Evolutionary conservation across 352 stramenopile species (phyloP), one percentile per base, ranked within the genome.

Genomic region (Pythium biforme): DNA sequence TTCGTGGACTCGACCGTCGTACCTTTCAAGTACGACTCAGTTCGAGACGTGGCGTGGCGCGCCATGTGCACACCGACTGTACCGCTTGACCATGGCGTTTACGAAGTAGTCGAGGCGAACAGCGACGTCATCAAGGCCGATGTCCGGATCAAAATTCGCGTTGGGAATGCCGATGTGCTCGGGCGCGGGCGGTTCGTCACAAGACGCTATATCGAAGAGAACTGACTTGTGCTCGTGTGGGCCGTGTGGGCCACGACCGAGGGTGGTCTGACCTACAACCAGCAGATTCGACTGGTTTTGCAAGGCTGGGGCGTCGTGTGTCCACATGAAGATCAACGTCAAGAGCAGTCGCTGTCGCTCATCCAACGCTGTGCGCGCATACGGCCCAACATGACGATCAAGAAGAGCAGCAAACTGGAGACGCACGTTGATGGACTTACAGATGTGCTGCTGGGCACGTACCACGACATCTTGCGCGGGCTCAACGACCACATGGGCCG

Each of bases 1-100:
- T 64, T 64, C 33, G 31, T 64, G 1, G 20, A 37, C 33, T 57
- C n/a, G n/a, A n/a, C n/a, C n/a, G 37, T 66, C 25, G 39, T 31
- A 39, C 59, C 59, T 25, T 66, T 66, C 23, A 20, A 34, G 2
- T 54, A 49, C 20, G 39, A 15, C 14, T 11, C 54, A 10, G 37
- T 31, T 1, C 52, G 59, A 4, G 59, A 66, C 49, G 49, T 40
- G 3, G n/a, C 22, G 19, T 66, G 59, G 59, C 34, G 40, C 23
- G 48, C 37, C 10, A 14, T 59, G 37, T 19, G 15, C 14, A 29
- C 41, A 6, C 50, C 48, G 12, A n/a, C 8, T 2, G 14, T 66
- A 2, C 33, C 51, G 11, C 59, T 66, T 10, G 17, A 41, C 25
- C 34, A 43, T 23, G 59, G 59, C 12, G 34, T 48, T 10, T 66